Percentiles rank a stretch among this genome's conserved stretches.
Conservation (phyloP, 345 rosid species). For the Eucalyptus leucophloia region DNA sequence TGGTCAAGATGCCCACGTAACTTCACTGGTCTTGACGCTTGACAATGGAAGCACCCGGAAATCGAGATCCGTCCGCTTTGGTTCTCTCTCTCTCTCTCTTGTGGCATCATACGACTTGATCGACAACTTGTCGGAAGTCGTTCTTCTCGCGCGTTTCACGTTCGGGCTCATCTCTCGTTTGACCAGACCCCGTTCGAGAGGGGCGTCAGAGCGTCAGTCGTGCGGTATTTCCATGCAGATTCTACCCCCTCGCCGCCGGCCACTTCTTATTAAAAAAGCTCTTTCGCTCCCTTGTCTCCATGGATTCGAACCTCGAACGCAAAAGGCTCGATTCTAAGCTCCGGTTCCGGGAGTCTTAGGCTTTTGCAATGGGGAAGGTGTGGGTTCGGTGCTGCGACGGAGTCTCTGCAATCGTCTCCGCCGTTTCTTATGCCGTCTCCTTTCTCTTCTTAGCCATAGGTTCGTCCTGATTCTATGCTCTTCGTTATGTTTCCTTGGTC, state of each 20-base stretch:
- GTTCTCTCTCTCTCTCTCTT: neutral
- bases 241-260: neutral
- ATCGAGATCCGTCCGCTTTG: neutral
- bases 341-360: neutral
- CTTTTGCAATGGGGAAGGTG: neutral
- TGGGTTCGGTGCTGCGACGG: neutral
- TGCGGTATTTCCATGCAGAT: neutral
- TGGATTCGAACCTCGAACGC: neutral
- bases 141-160: neutral
- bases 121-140: neutral
- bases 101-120: neutral
- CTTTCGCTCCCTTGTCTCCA: neutral
- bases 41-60: neutral
- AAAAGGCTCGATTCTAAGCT: neutral
- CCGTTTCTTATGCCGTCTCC: conserved; percentile 3
- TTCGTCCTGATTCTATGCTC: neutral
- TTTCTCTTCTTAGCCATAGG: conserved; percentile 7
- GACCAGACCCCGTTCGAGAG: neutral
- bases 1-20: neutral
- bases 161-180: neutral
- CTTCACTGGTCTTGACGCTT: neutral
- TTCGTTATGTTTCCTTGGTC: neutral
- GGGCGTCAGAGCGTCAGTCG: neutral
- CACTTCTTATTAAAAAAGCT: neutral
- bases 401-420: neutral